phyloP scores from a whole-genome alignment of 106 monocot species.

The Acorus gramineus region DNA sequence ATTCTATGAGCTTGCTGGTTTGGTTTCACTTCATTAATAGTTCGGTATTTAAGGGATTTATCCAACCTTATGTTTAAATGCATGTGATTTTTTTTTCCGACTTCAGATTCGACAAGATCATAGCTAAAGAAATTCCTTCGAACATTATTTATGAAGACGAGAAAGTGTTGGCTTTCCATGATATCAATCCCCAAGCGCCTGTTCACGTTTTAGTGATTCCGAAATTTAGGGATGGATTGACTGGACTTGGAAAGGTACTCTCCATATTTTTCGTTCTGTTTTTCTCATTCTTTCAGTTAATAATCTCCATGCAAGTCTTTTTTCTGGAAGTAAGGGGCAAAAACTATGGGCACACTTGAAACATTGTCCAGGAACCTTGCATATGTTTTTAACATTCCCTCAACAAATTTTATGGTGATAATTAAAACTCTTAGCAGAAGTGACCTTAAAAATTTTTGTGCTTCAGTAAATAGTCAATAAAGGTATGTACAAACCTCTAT shows the following conservation, averaged over 20 bases:
- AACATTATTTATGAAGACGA: constrained; percentile 86
- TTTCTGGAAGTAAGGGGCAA: too few species aligned
- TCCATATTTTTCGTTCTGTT: background rate
- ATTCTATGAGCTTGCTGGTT: background rate
- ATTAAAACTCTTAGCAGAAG: too few species aligned
- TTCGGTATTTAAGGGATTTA: background rate
- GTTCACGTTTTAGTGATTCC: constrained; percentile 91
- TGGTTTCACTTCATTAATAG: background rate
- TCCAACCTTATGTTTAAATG: background rate
- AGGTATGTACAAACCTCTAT: too few species aligned
- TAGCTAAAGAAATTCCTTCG: constrained; percentile 85
- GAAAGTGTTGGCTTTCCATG: constrained; percentile 82
- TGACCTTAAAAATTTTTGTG: too few species aligned
- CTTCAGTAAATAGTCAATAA: too few species aligned
- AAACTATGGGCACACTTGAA: too few species aligned
- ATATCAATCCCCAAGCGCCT: constrained; percentile 87
- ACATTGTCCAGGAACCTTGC: too few species aligned
- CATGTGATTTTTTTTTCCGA: background rate
- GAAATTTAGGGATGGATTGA: constrained; percentile 75
- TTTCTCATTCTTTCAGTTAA: background rate
- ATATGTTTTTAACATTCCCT: too few species aligned
- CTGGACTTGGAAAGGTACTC: constrained; percentile 87
- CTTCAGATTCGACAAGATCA: constrained; percentile 90
- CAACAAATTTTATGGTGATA: too few species aligned
- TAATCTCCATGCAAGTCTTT: background rate